Conservation (phyloP, 2,329 filamentous ascomycete species). For the Colletotrichum gloeosporioides region DNA sequence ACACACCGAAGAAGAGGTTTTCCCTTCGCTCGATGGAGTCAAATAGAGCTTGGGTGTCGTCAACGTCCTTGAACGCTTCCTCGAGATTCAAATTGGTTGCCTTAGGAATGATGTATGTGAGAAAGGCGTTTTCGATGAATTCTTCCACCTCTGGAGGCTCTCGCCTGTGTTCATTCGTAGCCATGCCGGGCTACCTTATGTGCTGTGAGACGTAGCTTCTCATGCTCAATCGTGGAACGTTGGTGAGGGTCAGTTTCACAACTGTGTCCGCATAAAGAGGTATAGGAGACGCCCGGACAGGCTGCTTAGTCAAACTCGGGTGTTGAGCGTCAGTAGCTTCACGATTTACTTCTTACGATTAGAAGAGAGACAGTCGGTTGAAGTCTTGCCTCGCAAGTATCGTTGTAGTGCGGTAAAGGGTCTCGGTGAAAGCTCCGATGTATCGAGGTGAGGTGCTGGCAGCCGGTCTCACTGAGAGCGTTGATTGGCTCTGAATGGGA, state of each 20-base stretch:
- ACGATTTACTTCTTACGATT: neutral
- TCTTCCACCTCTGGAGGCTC: slow-evolving; percentile 34
- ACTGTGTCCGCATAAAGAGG: neutral
- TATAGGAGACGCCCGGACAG: neutral
- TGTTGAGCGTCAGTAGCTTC: neutral
- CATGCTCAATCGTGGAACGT: neutral
- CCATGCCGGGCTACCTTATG: slow-evolving; percentile 26
- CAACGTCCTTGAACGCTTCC: slow-evolving; percentile 49
- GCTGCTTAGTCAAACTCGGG: neutral
- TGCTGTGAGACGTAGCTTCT: neutral
- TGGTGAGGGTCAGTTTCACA: neutral
- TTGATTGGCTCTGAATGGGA: neutral
- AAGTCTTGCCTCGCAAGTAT: neutral
- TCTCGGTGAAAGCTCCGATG: neutral
- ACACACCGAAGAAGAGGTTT: slow-evolving; percentile 69
- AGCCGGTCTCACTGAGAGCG: neutral
- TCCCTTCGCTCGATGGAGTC: slow-evolving; percentile 67
- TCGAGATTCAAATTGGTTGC: slow-evolving; percentile 61
- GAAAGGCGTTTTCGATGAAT: slow-evolving; percentile 63
- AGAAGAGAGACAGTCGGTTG: neutral
- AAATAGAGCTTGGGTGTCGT: slow-evolving; percentile 52
- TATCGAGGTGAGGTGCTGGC: neutral
- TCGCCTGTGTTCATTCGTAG: neutral
- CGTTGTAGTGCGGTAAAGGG: neutral
- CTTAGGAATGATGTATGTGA: slow-evolving; percentile 66